Evolutionary conservation across 1,284 basidiomycete species (phyloP), one percentile per base, ranked within the genome.

Genomic region (Coniophora puteana): DNA sequence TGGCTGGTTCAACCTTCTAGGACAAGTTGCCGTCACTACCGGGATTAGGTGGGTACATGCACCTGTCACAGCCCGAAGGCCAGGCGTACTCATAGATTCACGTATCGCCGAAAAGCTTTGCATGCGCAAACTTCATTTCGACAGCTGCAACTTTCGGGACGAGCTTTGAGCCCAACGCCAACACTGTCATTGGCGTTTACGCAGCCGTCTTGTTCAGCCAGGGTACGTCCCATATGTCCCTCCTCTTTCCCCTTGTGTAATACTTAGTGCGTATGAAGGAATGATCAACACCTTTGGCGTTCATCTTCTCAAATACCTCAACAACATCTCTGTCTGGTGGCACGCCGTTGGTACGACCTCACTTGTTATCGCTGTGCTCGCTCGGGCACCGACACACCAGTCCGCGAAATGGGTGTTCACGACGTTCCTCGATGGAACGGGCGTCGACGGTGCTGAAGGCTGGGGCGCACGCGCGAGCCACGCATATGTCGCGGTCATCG

Each of bases 251-350:
- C 12, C 26, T 29, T 36, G 18, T 32, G 17, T 42, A 16, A 11
- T 20, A 20, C 29, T 11, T 3, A 13, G 13, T 3, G 26, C 11
- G 16, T 43, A 13, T 13, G 7, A 38, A 63, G 65, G 80, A 20
- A 58, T 82, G 5, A 82, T 82, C 48, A 88, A 88, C 57, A 84
- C 83, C 0, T 85, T 87, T 50, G 82, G 82, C 4, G 82, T 87
- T 8, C 71, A 69, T 35, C 53, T 81, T 2, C 68, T 88, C 10
- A 72, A 78, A 42, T 68, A 79, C 48, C 65, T 88, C 38, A 89
- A 88, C 57, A 85, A 84, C 47, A 58, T 83, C 20, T 86, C 83
- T 1, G 70, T 88, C 4, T 78, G 74, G 71, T 82, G 84, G 74
- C 84, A 89, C 51, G 81, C 78, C 0, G 46, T 82, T 22, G 86